Evolutionary conservation across 495 filamentous ascomycete genomes (phyloP), one percentile per base, ranked within the genome.

Genomic region (Aspergillus bertholletiae): DNA sequence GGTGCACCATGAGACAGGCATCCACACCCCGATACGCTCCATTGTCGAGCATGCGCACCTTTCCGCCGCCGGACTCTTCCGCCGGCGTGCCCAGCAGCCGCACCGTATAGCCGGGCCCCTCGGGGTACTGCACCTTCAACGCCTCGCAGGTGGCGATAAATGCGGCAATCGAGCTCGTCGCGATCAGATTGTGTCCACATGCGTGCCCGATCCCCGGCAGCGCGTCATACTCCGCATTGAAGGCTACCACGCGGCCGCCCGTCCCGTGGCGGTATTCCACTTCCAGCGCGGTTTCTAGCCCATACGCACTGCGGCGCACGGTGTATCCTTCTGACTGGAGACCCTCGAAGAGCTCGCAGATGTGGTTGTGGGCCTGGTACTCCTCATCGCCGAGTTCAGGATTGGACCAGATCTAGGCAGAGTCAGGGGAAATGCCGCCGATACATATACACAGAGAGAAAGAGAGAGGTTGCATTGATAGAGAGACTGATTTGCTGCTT

Each of bases 201-300:
- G 74, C 76, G 43, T 77, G 74, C 0, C 76, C 76, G 24, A 79
- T 74, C 0, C 67, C 74, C 0, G 74, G 64, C 0, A 79, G 63
- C 2, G 73, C 74, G 49, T 79, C 80, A 63, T 83, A 84, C 59
- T 85, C 82, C 8, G 78, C 78, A 48, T 84, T 84, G 61, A 80
- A 85, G 0, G 73, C 76, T 13, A 87, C 70, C 0, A 76, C 63
- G 0, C 77, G 79, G 0, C 83, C 81, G 35, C 62, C 61, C 1
- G 48, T 57, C 12, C 78, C 79, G 17, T 69, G 68, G 17, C 73
- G 73, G 41, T 74, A 84, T 4, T 79, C 71, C n/a, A 80, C 74
- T 22, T 82, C 74, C 59, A 84, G 80, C 4, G 84, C 78, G 2
- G 84, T 87, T 7, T 72, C 63, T 18, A 85, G 56, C 0, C 74